phyloP scores from a whole-genome alignment of 148 eudicot species.

The Spergularia marina region DNA sequence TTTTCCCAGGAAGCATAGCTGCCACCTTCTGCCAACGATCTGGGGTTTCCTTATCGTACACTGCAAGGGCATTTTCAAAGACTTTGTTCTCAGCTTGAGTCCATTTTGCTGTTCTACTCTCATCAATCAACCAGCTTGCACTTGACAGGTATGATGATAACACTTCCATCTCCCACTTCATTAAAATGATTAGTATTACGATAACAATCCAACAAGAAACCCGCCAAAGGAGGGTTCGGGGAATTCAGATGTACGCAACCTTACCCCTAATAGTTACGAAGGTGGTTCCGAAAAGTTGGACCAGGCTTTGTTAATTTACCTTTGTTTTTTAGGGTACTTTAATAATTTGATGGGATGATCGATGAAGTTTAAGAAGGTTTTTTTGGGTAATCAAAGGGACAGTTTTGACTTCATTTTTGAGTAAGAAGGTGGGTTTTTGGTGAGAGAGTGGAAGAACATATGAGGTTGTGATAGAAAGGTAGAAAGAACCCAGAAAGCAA shows the following conservation, averaged over 20 bases:
- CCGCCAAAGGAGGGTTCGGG: background rate
- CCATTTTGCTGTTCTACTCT: constrained; percentile 61
- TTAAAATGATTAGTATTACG: constrained; percentile 6
- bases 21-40: constrained; percentile 90
- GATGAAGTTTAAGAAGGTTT: background rate
- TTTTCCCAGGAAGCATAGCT: constrained; percentile 80
- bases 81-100: constrained; percentile 81
- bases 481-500: constrained; percentile 23
- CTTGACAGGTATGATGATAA: constrained; percentile 54
- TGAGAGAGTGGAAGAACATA: constrained; percentile 25
- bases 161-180: constrained; percentile 73
- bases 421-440: constrained; percentile 2
- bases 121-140: constrained; percentile 66
- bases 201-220: background rate
- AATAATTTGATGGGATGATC: constrained; percentile 6
- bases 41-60: constrained; percentile 72
- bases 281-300: background rate
- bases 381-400: constrained; percentile 16
- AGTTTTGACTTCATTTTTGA: constrained; percentile 25
- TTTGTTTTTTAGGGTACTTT: background rate
- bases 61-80: constrained; percentile 84
- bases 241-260: constrained; percentile 14
- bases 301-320: background rate
- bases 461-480: constrained; percentile 29
- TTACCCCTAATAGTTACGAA: background rate